These are phyloP conservation scores for Chaetomium fimeti DNA, from an alignment of 495 filamentous ascomycete genomes.

Conservation along the genomic window DNA sequence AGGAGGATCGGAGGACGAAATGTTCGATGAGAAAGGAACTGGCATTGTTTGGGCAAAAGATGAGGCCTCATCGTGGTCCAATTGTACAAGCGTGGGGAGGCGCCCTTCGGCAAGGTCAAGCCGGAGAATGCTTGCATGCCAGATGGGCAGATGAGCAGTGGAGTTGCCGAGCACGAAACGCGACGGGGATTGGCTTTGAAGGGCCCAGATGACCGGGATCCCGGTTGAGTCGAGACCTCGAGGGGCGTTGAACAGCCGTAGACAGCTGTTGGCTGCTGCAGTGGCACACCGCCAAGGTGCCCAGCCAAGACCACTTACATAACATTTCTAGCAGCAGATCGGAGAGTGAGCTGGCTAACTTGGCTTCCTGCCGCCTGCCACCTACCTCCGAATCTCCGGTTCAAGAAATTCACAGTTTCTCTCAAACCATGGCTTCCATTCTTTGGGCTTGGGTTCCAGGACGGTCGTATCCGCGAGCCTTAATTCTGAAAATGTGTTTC, in stretches of 20 bases:
- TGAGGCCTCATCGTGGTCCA: slow-evolving; percentile 20
- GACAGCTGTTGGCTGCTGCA: slow-evolving; percentile 2
- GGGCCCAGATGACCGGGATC: slow-evolving; percentile 7
- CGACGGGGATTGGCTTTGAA: slow-evolving; percentile 20
- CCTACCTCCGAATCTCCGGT: neutral
- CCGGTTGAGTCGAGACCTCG: neutral
- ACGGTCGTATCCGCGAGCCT: neutral
- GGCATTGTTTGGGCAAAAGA: slow-evolving; percentile 21
- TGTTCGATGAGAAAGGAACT: slow-evolving; percentile 14
- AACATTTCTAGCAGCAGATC: neutral
- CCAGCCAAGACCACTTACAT: neutral
- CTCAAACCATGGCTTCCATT: neutral
- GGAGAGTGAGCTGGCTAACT: too few species aligned
- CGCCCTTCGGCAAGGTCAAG: slow-evolving; percentile 17
- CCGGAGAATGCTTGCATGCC: slow-evolving; percentile 7
- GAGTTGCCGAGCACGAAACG: slow-evolving; percentile 17
- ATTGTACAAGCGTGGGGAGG: slow-evolving; percentile 11
- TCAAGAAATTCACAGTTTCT: neutral
- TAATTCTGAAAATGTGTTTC: neutral
- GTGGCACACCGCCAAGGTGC: slow-evolving; percentile 8
- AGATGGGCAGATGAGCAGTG: slow-evolving; percentile 26
- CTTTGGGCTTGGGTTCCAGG: neutral
- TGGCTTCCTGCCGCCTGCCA: neutral
- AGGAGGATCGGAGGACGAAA: slow-evolving; percentile 1
- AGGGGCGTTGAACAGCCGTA: too few species aligned